Base-by-base conservation (phyloP, 2,329 filamentous ascomycete genomes). In the Allantophomopsis lycopodina region DNA sequence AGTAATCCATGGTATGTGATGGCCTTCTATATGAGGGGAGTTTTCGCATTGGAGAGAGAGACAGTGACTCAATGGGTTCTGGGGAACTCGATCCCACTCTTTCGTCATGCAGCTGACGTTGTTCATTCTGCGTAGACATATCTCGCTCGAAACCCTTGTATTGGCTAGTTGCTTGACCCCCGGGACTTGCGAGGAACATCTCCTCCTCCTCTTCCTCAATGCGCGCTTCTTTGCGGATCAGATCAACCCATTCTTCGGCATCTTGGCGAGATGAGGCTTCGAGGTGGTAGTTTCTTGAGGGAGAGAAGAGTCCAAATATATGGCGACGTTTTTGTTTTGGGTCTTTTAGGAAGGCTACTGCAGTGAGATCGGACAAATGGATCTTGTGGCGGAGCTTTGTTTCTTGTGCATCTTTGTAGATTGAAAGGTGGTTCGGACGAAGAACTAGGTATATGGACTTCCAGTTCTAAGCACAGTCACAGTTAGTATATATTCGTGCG, bases 321-420 rank as follows among this genome's bases (percentile, higher is more conserved):
- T 94, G 78, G 39, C 85, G 74, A 42, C 83, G 80, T 56, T 83
- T 88, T 44, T 87, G 79, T 60, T 94, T 94, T 7, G 85, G 82
- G 51, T 94, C 87, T 53, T 84, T 88, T 46, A 96, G 78, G 43
- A 84, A 76, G 2, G 88, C 84, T 35, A 94, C 85, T 7, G 91
- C 88, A 3, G 88, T 95, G 43, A 96, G 73, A 44, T 98, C 91
- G 34, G 84, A 82, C 32, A 96, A 73, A 53, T 79, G 79, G 53
- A 98, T 77, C 55, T 94, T 88, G 54, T 93, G 81, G 39, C 85
- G 82, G 34, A 98, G 73, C 58, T 88, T 88, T 51, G 82, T 83
- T 62, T 95, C 88, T 51, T 88, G 83, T 51, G 84, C 76, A 55
- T 89, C 83, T 60, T 89, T 93, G 71, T 98, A 98, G 45, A 95